Conservation (phyloP, 768 basidiomycete species). For the Rhizopogon vinicolor region DNA sequence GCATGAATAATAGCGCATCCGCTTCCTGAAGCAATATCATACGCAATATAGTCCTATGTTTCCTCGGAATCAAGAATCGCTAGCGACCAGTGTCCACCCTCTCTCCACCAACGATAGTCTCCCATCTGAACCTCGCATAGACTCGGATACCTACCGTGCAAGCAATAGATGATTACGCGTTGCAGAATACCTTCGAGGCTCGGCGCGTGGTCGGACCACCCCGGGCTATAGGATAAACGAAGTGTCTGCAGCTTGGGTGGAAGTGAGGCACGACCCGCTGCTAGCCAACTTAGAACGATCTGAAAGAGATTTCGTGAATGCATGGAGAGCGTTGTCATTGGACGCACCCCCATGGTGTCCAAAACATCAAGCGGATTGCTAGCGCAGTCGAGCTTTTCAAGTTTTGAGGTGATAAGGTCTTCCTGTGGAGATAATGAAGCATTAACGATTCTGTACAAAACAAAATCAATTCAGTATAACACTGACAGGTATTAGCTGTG, state of each 20-base stretch:
- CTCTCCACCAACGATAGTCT: not conserved
- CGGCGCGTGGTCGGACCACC: not conserved
- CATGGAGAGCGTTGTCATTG: not conserved
- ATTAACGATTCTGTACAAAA: not conserved
- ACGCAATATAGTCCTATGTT: too few species aligned
- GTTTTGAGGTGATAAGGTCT: not conserved
- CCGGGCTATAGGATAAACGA: not conserved
- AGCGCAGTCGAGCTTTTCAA: not conserved
- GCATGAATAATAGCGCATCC: too few species aligned
- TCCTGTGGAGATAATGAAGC: not conserved
- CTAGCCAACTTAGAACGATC: not conserved
- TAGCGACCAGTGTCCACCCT: not conserved
- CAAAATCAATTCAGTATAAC: not conserved
- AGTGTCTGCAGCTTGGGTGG: not conserved
- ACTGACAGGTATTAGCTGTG: not conserved
- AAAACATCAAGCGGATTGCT: not conserved
- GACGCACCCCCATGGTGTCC: not conserved
- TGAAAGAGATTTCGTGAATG: not conserved
- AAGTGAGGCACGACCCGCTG: not conserved
- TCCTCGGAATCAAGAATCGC: not conserved
- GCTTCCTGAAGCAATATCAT: too few species aligned
- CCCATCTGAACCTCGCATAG: not conserved
- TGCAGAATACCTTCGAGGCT: not conserved
- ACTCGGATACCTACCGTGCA: not conserved
- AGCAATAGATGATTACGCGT: not conserved